A percentile compares a stretch with the other conserved stretches of the same genome.
phyloP scores from a whole-genome alignment of 345 rosid genomes.

The rapeseed (Brassica napus) region Da-Ae NC_063444.1:28160501-28161000 shows the following conservation, averaged over 20 bases:
- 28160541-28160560: conserved; percentile 91
- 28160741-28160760: conserved; percentile 68
- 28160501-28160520: conserved; percentile 98
- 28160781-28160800: conserved; percentile 61
- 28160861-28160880: neutral
- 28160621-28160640: neutral
- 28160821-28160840: conserved; percentile 86
- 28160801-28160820: conserved; percentile 87
- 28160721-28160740: conserved; percentile 96
- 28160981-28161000: neutral
- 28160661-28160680: neutral
- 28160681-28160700: conserved; percentile 93
- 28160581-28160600: conserved; percentile 68
- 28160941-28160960: neutral
- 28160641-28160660: neutral
- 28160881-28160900: neutral
- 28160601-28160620: neutral
- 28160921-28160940: neutral
- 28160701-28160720: conserved; percentile 92
- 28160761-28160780: conserved; percentile 76
- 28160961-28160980: neutral
- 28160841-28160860: conserved; percentile 57
- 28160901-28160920: neutral
- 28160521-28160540: conserved; percentile 95
- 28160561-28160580: conserved; percentile 55